These are phyloP conservation scores for Candolleomyces efflorescens DNA, from an alignment of 768 basidiomycete species.

Conservation along the genomic window DNA sequence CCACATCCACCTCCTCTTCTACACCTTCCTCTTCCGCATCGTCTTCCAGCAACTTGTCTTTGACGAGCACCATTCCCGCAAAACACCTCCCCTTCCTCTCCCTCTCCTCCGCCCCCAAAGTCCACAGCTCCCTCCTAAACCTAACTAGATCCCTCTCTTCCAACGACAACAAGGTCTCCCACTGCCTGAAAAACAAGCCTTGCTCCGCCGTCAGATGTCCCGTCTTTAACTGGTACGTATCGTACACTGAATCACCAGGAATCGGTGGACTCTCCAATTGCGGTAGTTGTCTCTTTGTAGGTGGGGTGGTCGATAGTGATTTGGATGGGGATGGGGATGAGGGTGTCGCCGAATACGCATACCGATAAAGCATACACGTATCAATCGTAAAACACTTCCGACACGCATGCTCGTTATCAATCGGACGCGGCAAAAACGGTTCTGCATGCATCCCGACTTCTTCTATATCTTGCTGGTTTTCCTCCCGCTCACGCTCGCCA, in stretches of 20 bases:
- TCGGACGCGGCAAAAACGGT: constrained; percentile 79
- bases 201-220: constrained; percentile 70
- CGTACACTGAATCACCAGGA: constrained; percentile 39
- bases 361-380: constrained; percentile 89
- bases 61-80: constrained; percentile 61
- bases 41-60: constrained; percentile 1
- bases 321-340: constrained; percentile 57
- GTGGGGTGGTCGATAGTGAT: constrained; percentile 33
- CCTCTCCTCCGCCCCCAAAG: constrained; percentile 74
- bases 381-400: constrained; percentile 80
- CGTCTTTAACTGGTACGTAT: constrained; percentile 75
- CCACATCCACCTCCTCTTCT: no score
- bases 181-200: constrained; percentile 77
- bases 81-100: constrained; percentile 85
- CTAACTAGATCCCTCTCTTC: constrained; percentile 87
- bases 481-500: constrained; percentile 10
- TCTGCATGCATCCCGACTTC: constrained; percentile 23
- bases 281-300: no score
- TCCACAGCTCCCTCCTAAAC: constrained; percentile 93
- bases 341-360: constrained; percentile 7
- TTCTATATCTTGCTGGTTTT: constrained; percentile 15
- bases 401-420: constrained; percentile 79
- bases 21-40: no score
- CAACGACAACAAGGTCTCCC: constrained; percentile 79
- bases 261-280: no score